Base-by-base conservation (phyloP, 345 rosid genomes). In the Boechera divaricarpa region DNA sequence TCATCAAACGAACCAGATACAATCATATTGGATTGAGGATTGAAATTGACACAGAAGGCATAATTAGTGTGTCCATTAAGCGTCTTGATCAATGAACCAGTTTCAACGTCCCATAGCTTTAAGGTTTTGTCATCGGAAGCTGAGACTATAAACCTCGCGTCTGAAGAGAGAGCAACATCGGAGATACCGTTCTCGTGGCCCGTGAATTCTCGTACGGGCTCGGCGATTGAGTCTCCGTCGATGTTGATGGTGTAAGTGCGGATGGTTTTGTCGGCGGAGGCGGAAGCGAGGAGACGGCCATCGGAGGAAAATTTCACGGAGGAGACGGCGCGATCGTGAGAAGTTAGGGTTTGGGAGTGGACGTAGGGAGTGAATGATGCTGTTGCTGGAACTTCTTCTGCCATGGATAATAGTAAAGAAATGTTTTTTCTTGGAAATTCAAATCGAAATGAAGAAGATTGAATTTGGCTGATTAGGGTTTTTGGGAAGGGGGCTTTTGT, bases 1-100 rank as follows among this genome's bases (percentile, higher is more conserved):
- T 92, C 99, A 31, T 95, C 98, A 66, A 86, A 95, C 10, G 96
- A 86, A 10, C 99, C 98, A n/a, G 94, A 92, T 49, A 88, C 99
- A 44, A 95, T 86, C 91, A 91, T 86, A 67, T 88, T 95, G 21
- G 96, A 87, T 36, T 91, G 93, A 1, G 96, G 96, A 70, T 92
- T 92, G 86, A 95, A 92, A 69, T 85, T 87, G 64, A 79, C 97
- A 55, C 99, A 92, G 81, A 92, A 88, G 69, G 78, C 94, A 79
- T 86, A 87, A 48, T 90, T 91, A 63, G 94, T 89, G 87, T 95
- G 99, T 36, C 98, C 98, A 1, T 38, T 67, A 10, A 95, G 90
- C 42, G 96, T 88, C 56, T 84, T 88, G 77, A 92, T 65, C 39
- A 59, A 73, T n/a, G 90, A 61, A 1, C 92, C 91, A 2, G 94